These are phyloP conservation scores for Paspalum notatum DNA, from an alignment of 176 grass and related monocot species.

Conservation along the genomic window DNA sequence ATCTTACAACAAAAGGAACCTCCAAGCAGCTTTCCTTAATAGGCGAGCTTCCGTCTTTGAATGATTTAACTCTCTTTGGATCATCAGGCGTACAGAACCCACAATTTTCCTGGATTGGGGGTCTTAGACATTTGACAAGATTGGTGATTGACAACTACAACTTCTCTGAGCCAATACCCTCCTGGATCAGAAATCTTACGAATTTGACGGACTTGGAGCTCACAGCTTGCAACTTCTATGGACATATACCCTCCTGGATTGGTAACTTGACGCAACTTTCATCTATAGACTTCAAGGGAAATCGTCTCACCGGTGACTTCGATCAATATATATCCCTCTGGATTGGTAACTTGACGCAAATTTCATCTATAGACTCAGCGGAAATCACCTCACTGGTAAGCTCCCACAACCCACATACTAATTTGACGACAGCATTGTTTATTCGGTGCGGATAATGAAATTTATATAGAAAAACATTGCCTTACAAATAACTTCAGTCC, in stretches of 20 bases:
- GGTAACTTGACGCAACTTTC: not conserved
- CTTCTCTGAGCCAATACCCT: not conserved
- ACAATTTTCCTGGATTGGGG: not conserved
- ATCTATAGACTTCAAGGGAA: not conserved
- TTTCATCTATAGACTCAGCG: too few species aligned
- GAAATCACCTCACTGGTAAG: not conserved
- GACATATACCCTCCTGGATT: conserved; percentile 17
- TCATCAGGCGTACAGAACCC: not conserved
- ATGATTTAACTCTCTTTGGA: not conserved
- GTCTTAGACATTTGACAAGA: not conserved
- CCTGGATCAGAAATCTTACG: conserved; percentile 14
- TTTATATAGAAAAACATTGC: too few species aligned
- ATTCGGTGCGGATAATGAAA: not conserved
- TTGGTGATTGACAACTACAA: not conserved
- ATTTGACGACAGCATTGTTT: too few species aligned
- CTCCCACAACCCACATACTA: too few species aligned
- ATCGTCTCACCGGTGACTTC: too few species aligned
- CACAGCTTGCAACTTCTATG: not conserved
- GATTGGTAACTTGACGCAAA: too few species aligned
- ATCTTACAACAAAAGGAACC: not conserved
- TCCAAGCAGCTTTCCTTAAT: not conserved
- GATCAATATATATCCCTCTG: too few species aligned
- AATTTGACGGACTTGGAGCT: conserved; percentile 6
- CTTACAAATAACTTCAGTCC: too few species aligned
- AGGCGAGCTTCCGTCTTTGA: not conserved